A percentile compares a stretch with the other conserved stretches of the same genome.
These are phyloP conservation scores for Rhizoclosmatium sp. DNA, from an alignment of 192 early-diverging fungal species.

Conservation along the genomic window DNA sequence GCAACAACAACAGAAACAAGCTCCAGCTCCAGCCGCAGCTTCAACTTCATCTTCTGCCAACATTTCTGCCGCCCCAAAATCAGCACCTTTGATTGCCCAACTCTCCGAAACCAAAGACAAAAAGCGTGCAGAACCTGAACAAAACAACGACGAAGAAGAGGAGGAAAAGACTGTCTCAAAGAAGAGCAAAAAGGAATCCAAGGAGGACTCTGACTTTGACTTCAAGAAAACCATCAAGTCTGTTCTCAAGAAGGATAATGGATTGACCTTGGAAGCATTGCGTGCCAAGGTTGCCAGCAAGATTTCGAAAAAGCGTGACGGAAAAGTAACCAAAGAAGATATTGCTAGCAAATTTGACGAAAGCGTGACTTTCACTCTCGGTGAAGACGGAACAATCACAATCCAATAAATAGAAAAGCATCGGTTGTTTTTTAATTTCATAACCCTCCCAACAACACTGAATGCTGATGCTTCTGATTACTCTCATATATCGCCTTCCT, in stretches of 20 bases:
- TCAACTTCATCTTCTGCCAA: constrained; percentile 28
- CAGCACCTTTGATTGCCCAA: constrained; percentile 50
- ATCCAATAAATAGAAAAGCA: not conserved
- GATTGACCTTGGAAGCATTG: constrained; percentile 13
- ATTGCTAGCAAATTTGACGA: constrained; percentile 30
- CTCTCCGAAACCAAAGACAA: constrained; percentile 43
- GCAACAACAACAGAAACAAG: constrained; percentile 40
- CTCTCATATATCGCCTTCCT: not conserved
- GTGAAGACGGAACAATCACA: not conserved
- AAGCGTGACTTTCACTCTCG: not conserved
- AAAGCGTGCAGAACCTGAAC: constrained; percentile 30
- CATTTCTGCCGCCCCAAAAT: constrained; percentile 42
- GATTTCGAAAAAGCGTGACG: constrained; percentile 25
- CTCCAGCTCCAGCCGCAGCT: constrained; percentile 11
- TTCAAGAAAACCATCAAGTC: constrained; percentile 27
- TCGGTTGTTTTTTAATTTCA: not conserved
- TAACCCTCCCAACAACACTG: not conserved
- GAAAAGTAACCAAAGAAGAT: not conserved
- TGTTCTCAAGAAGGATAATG: constrained; percentile 24
- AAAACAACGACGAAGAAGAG: constrained; percentile 16
- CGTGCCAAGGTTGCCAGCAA: constrained; percentile 26
- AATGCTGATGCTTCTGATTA: constrained; percentile 8
- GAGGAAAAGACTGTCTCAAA: constrained; percentile 18
- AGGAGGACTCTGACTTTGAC: constrained; percentile 14
- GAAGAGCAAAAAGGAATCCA: constrained; percentile 29